Conservation (phyloP, 2,329 filamentous ascomycete genomes). For the Aspergillus transmontanensis region DNA sequence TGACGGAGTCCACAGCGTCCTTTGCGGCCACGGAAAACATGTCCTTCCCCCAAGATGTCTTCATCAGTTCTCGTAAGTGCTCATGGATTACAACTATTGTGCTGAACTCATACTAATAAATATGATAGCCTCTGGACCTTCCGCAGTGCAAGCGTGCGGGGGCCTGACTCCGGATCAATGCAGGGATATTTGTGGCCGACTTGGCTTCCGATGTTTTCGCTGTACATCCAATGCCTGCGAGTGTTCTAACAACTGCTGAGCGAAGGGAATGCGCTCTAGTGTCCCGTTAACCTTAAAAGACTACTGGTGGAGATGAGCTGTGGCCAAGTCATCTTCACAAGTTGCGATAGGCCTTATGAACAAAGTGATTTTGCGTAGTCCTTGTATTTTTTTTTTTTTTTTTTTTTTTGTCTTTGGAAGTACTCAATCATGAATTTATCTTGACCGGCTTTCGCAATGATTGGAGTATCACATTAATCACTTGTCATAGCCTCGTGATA, state of each 20-base stretch:
- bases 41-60: not conserved
- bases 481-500: too few species aligned
- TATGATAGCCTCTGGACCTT: not conserved
- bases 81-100: not conserved
- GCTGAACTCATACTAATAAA: not conserved
- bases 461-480: not conserved
- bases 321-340: too few species aligned
- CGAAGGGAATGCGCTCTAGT: not conserved
- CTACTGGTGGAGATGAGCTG: not conserved
- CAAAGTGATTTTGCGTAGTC: not conserved
- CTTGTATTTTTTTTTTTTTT: not conserved
- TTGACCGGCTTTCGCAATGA: not conserved
- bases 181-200: not conserved
- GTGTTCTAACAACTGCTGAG: not conserved
- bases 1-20: not conserved
- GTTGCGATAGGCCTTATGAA: not conserved
- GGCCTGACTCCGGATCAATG: not conserved
- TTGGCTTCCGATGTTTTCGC: not conserved
- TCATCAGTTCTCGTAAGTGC: not conserved
- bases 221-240: not conserved
- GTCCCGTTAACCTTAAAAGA: not conserved
- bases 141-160: not conserved
- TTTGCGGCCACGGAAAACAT: not conserved
- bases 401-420: not conserved
- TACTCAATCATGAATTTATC: not conserved